Evolutionary conservation across 2,329 filamentous ascomycete genomes (phyloP).

Genomic region (Cyanodermella asteris): DNA sequence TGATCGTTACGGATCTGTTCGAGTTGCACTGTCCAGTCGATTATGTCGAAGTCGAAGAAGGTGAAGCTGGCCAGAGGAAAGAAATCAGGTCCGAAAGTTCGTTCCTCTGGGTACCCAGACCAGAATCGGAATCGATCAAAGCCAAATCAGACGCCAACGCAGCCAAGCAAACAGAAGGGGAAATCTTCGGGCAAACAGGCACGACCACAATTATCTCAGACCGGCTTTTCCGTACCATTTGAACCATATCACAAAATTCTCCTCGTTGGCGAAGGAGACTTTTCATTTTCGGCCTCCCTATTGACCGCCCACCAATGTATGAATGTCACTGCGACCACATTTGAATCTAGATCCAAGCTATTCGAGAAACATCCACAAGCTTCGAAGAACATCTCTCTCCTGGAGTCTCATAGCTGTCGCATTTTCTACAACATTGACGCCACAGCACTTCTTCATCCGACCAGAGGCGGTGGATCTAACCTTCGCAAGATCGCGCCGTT

Average conservation of each 20-base stretch:
- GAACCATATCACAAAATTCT: conserved; percentile 5
- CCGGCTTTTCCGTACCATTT: conserved; percentile 9
- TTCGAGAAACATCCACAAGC: conserved; percentile 54
- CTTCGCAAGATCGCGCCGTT: conserved; percentile 28
- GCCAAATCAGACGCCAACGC: no score
- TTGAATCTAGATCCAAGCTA: conserved; percentile 26
- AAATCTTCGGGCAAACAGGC: no score
- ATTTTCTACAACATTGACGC: conserved; percentile 47
- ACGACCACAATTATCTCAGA: conserved; percentile 13
- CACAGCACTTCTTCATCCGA: conserved; percentile 29
- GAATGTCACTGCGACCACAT: conserved; percentile 21
- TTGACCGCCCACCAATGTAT: conserved; percentile 18
- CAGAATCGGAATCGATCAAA: no score
- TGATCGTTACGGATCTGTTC: no score
- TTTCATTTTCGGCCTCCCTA: conserved; percentile 25
- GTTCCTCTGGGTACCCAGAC: no score
- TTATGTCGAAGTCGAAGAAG: no score
- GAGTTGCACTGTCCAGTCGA: no score
- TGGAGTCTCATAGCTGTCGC: conserved; percentile 14
- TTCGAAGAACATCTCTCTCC: conserved; percentile 31
- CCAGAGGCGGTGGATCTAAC: conserved; percentile 13
- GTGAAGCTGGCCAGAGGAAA: no score
- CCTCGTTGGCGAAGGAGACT: conserved; percentile 15
- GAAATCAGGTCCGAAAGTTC: no score
- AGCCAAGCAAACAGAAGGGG: no score